These are phyloP conservation scores for Venturia effusa DNA, from an alignment of 2,329 filamentous ascomycete genomes.

Conservation along the genomic window DNA sequence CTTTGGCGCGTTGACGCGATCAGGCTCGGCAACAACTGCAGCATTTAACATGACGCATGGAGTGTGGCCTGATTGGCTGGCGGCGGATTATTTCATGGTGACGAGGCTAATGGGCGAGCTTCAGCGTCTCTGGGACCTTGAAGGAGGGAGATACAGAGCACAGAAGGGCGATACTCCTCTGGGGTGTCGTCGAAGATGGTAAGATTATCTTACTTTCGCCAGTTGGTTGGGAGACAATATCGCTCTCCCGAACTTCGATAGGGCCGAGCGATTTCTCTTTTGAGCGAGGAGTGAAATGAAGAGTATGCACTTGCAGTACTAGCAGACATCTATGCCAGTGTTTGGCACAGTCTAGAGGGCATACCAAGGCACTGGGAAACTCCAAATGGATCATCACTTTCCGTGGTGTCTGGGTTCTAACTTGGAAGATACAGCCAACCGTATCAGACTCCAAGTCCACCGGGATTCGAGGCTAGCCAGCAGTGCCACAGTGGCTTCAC, in stretches of 20 bases:
- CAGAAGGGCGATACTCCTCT: neutral
- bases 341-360: too few species aligned
- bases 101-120: neutral
- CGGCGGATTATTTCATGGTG: neutral
- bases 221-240: neutral
- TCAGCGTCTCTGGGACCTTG: neutral
- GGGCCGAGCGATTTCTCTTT: neutral
- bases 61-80: neutral
- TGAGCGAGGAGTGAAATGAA: neutral
- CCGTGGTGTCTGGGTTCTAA: too few species aligned
- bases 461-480: too few species aligned
- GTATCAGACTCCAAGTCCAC: too few species aligned
- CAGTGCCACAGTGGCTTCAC: too few species aligned
- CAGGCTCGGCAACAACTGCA: neutral
- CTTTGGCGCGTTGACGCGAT: neutral
- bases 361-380: too few species aligned
- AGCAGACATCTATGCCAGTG: neutral
- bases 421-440: too few species aligned
- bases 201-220: neutral
- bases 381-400: too few species aligned
- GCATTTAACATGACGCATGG: neutral
- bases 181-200: neutral
- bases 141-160: neutral
- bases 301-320: neutral
- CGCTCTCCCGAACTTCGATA: neutral